Percentiles rank a stretch among this genome's conserved stretches.
Conservation (phyloP, 192 early-diverging fungal genomes). For the Coemansia sp. region DNA sequence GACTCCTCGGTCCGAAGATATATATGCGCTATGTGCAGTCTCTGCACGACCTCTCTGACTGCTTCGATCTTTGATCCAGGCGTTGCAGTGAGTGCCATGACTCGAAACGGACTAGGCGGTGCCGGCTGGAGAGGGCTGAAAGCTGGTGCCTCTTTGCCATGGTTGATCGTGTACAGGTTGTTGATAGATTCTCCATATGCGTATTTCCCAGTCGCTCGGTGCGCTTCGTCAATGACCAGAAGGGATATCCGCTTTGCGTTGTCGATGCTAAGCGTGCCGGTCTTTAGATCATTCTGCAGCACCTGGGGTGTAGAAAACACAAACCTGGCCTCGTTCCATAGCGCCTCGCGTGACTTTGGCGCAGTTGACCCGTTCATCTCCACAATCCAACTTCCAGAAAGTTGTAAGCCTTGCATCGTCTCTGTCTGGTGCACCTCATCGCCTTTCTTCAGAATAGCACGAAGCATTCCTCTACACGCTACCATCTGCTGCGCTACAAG, state of each 20-base stretch:
- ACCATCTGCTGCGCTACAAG: conserved; percentile 90
- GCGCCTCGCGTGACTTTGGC: conserved; percentile 53
- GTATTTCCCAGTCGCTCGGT: conserved; percentile 81
- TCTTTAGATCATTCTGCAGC: conserved; percentile 79
- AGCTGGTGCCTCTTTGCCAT: conserved; percentile 12
- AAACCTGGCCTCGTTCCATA: conserved; percentile 70
- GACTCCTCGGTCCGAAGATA: conserved; percentile 89
- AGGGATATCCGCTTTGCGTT: conserved; percentile 61
- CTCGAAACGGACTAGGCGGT: conserved; percentile 60
- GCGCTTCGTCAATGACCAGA: conserved; percentile 92
- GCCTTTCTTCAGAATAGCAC: conserved; percentile 65
- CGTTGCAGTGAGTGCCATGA: conserved; percentile 86
- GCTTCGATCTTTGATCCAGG: conserved; percentile 71
- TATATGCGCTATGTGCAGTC: conserved; percentile 75
- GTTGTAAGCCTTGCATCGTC: not conserved
- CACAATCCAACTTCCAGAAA: conserved; percentile 25
- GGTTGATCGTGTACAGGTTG: conserved; percentile 49
- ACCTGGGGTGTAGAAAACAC: conserved; percentile 90
- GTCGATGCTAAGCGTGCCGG: conserved; percentile 57
- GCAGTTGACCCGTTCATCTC: conserved; percentile 67
- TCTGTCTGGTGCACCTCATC: not conserved
- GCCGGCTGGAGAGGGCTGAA: conserved; percentile 16
- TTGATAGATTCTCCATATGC: conserved; percentile 77
- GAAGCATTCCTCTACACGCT: conserved; percentile 75
- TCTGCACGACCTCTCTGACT: conserved; percentile 73